Evolutionary conservation across 2,329 filamentous ascomycete genomes (phyloP).

Genomic region (Peltaster fructicola): DNA sequence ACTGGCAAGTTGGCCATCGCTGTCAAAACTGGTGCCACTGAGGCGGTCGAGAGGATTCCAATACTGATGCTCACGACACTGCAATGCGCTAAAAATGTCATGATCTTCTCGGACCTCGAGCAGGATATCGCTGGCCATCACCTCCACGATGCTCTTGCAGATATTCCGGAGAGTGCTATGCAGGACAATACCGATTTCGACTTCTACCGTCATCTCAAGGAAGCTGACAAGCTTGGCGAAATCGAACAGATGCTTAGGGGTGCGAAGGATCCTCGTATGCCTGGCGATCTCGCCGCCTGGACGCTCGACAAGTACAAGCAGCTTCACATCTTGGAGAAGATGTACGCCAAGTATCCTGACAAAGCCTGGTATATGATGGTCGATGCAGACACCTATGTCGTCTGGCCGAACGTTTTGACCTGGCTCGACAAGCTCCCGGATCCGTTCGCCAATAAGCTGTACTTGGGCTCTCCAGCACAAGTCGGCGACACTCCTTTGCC

Average conservation of each 20-base stretch:
- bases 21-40: slow-evolving; percentile 42
- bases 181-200: slow-evolving; percentile 9
- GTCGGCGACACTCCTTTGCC: slow-evolving; percentile 23
- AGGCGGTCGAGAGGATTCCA: slow-evolving; percentile 38
- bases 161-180: too few relatives aligned
- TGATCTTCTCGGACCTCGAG: slow-evolving; percentile 36
- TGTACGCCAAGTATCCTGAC: slow-evolving; percentile 26
- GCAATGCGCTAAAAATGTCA: slow-evolving; percentile 26
- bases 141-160: slow-evolving; percentile 17
- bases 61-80: slow-evolving; percentile 38
- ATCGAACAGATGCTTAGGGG: too few relatives aligned
- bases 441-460: slow-evolving; percentile 22
- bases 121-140: slow-evolving; percentile 27
- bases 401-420: slow-evolving; percentile 30
- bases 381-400: slow-evolving; percentile 36
- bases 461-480: slow-evolving; percentile 29
- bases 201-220: too few relatives aligned
- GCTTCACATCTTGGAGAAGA: slow-evolving; percentile 35
- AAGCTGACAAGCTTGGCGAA: too few relatives aligned
- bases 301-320: slow-evolving; percentile 41
- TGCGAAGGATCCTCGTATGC: too few relatives aligned
- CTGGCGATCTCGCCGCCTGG: too few relatives aligned
- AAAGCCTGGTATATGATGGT: slow-evolving; percentile 39
- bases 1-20: slow-evolving; percentile 37
- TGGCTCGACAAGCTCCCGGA: slow-evolving; percentile 33